These are phyloP conservation scores for Kodamaea hsintzibuensis DNA, from an alignment of 805 yeast species.

Conservation along the genomic window DNA sequence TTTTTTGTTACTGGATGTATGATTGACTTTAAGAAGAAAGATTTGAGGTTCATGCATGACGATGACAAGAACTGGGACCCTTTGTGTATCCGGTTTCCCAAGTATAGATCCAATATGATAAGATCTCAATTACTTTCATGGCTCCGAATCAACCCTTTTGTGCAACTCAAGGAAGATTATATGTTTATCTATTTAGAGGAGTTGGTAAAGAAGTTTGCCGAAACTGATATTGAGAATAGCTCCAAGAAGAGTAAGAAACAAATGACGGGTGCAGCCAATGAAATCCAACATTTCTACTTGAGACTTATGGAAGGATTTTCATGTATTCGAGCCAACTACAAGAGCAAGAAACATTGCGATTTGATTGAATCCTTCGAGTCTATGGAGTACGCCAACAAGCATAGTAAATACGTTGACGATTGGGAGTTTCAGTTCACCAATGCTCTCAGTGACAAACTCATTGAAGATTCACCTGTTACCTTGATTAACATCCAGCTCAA, in stretches of 20 bases:
- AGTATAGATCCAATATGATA: conserved; percentile 20
- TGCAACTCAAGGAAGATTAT: conserved; percentile 25
- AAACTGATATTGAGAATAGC: conserved; percentile 5
- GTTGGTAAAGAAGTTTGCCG: conserved; percentile 16
- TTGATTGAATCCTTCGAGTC: background rate
- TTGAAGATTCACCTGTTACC: conserved; percentile 25
- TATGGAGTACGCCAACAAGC: conserved; percentile 2
- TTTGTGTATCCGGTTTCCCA: conserved; percentile 13
- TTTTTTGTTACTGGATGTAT: conserved; percentile 27
- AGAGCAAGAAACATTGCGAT: background rate
- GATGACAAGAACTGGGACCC: conserved; percentile 7
- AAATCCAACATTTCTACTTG: background rate
- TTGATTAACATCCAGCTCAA: conserved; percentile 39
- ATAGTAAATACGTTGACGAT: conserved; percentile 20
- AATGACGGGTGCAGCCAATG: background rate
- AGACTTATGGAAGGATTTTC: conserved; percentile 9
- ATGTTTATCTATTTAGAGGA: conserved; percentile 21
- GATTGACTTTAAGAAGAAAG: conserved; percentile 38
- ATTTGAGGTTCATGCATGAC: conserved; percentile 31
- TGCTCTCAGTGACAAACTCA: conserved; percentile 23
- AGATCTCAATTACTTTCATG: conserved; percentile 36
- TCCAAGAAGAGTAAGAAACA: conserved; percentile 10
- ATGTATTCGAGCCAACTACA: conserved; percentile 1
- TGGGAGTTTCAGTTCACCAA: conserved; percentile 35
- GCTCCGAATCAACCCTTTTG: conserved; percentile 39